These are phyloP conservation scores for Leishmania tropica DNA, from an alignment of 208 protist species.

Conservation along the genomic window DNA sequence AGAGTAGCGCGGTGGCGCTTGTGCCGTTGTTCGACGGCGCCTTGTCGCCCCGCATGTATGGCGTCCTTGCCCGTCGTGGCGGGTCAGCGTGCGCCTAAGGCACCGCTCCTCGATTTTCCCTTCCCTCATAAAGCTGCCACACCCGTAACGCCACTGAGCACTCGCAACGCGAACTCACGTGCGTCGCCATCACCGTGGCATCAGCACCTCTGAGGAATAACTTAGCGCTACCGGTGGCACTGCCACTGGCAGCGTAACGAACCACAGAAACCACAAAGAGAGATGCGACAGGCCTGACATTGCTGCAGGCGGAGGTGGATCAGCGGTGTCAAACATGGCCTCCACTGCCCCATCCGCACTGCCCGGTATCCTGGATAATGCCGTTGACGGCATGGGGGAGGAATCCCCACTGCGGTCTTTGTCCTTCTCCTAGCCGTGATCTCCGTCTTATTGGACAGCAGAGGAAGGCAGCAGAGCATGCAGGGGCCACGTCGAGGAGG, in stretches of 20 bases:
- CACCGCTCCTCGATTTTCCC: not conserved
- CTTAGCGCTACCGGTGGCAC: not conserved
- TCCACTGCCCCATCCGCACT: not conserved
- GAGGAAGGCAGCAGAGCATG: not conserved
- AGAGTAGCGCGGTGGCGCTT: conserved; percentile 67
- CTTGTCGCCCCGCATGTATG: conserved; percentile 85
- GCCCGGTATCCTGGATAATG: not conserved
- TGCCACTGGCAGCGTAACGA: not conserved
- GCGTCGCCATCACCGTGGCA: not conserved
- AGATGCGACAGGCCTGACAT: not conserved
- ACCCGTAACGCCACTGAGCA: not conserved
- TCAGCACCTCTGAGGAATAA: not conserved
- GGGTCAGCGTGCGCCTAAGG: conserved; percentile 8
- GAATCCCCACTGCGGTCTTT: not conserved
- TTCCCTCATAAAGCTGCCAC: not conserved
- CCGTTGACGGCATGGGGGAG: not conserved
- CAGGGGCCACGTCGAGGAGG: too few species aligned
- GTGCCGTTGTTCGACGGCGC: conserved; percentile 87
- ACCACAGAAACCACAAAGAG: not conserved
- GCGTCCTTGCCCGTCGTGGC: conserved; percentile 67
- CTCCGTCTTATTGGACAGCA: not conserved
- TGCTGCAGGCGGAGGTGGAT: not conserved
- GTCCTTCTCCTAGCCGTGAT: not conserved
- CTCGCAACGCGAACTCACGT: not conserved
- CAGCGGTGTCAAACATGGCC: not conserved